Evolutionary conservation across 75 land plant genomes (phyloP), one percentile per base, ranked within the genome.

Genomic region (Chamaecyparis obtusa): DNA sequence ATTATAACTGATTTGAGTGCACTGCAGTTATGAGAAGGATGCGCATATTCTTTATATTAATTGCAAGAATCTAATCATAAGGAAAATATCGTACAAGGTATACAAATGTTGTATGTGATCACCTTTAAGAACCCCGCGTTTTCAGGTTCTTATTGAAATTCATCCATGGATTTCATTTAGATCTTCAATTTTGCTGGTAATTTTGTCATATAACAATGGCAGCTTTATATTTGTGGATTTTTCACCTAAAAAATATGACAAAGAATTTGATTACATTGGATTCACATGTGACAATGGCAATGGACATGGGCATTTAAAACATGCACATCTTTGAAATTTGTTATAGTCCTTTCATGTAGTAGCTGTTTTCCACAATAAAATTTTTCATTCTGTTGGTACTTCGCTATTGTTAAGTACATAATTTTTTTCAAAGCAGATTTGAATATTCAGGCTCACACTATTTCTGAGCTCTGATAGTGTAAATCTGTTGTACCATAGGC

Each of bases 21-120:
- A 14, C 32, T 3, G 7, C 1, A 81, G 21, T 81, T n/a, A 81
- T 27, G 9, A 46, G 51, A 24, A 81, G 48, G 33, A 81, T 46
- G 10, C 15, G 6, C 9, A 21, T 46, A 33, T 11, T 81, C 54
- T 46, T 41, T 51, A 81, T 81, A 46, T 81, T 46, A n/a, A 44
- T 81, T 13, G 48, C 16, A 81, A 44, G 30, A 81, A 27, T 81
- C 33, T 81, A 81, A 81, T 41, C 46, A 49, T 11, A 46, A n/a
- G 99, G 99, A 54, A 93, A 94, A 87, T 94, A 93, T 84, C 89
- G 93, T 77, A 98, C 94, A 15, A 97, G 95, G 32, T 96, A 93
- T 77, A 95, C 99, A 64, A 94, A 94, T 32, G 99, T 99, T 32
- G 93, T 98, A 33, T 94, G 95, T 74, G 96, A 95, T 74, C 90